Evolutionary conservation across 495 filamentous ascomycete species (phyloP).

Genomic region (Hypoxylon lienhwacheense): DNA sequence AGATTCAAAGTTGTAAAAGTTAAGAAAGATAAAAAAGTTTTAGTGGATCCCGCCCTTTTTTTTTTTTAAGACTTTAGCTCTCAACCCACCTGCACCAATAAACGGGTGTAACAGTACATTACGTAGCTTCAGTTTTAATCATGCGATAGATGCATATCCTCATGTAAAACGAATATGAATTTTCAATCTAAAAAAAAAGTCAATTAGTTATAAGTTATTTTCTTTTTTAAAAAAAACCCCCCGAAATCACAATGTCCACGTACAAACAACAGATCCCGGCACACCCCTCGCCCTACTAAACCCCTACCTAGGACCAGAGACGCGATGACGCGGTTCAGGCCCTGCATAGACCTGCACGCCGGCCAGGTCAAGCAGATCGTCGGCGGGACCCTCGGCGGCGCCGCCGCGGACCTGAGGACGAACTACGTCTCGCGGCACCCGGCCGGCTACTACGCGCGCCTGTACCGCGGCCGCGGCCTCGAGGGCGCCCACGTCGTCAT

Average conservation of each 20-base stretch:
- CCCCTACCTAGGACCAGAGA: neutral
- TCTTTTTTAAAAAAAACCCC: no score
- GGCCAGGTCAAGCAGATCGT: constrained; percentile 98
- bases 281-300: neutral
- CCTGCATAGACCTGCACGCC: constrained; percentile 95
- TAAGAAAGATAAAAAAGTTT: constrained; percentile 24
- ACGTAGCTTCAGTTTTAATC: no score
- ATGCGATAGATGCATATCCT: no score
- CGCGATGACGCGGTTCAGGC: constrained; percentile 89
- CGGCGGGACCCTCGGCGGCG: constrained; percentile 79
- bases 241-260: no score
- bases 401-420: constrained; percentile 70
- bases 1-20: constrained; percentile 3
- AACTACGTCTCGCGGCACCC: constrained; percentile 87
- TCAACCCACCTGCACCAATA: constrained; percentile 17
- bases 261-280: no score
- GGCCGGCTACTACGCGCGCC: constrained; percentile 71
- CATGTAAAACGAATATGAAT: no score
- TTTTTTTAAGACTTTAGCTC: neutral
- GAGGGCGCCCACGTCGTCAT: constrained; percentile 91
- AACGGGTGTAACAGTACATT: neutral
- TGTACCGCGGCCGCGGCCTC: constrained; percentile 75
- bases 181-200: no score
- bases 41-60: constrained; percentile 12
- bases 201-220: no score